Evolutionary conservation across 805 yeast genomes (phyloP).

Genomic region (Barnettozyma sp.): DNA sequence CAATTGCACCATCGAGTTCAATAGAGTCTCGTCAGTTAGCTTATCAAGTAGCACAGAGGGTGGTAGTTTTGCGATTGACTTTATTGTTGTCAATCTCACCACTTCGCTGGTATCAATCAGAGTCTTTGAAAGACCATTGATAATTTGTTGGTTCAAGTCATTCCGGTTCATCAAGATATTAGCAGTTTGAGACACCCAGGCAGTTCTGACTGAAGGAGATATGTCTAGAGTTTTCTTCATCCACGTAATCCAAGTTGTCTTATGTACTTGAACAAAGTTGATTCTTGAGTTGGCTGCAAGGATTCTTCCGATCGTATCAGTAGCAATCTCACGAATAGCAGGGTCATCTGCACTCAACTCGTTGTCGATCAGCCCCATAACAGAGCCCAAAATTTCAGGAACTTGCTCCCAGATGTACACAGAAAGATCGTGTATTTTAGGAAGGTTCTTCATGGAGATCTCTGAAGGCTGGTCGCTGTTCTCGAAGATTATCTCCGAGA

Average conservation of each 20-base stretch:
- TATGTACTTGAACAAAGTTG: slow-evolving; percentile 52
- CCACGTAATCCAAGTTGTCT: slow-evolving; percentile 64
- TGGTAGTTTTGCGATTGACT: slow-evolving; percentile 41
- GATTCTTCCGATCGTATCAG: slow-evolving; percentile 65
- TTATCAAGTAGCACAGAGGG: slow-evolving; percentile 40
- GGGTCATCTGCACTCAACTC: slow-evolving; percentile 70
- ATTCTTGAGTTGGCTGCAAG: slow-evolving; percentile 42
- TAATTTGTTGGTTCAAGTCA: slow-evolving; percentile 44
- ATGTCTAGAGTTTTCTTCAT: slow-evolving; percentile 66
- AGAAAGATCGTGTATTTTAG: slow-evolving; percentile 55
- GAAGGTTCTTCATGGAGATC: slow-evolving; percentile 35
- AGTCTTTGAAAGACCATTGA: slow-evolving; percentile 56
- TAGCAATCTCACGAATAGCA: slow-evolving; percentile 56
- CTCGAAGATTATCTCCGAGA: slow-evolving; percentile 65
- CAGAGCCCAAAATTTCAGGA: slow-evolving; percentile 68
- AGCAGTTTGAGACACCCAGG: slow-evolving; percentile 62
- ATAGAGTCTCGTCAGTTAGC: slow-evolving; percentile 39
- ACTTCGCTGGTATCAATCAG: slow-evolving; percentile 68
- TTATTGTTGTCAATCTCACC: slow-evolving; percentile 59
- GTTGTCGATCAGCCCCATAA: slow-evolving; percentile 73
- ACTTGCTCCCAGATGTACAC: slow-evolving; percentile 68
- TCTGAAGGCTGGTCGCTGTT: slow-evolving; percentile 22
- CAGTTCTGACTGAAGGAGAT: slow-evolving; percentile 52
- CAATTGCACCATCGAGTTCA: slow-evolving; percentile 52
- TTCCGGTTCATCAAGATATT: slow-evolving; percentile 37